Conservation (phyloP, 2,329 filamentous ascomycete genomes). For the Aureobasidium sp. region DNA sequence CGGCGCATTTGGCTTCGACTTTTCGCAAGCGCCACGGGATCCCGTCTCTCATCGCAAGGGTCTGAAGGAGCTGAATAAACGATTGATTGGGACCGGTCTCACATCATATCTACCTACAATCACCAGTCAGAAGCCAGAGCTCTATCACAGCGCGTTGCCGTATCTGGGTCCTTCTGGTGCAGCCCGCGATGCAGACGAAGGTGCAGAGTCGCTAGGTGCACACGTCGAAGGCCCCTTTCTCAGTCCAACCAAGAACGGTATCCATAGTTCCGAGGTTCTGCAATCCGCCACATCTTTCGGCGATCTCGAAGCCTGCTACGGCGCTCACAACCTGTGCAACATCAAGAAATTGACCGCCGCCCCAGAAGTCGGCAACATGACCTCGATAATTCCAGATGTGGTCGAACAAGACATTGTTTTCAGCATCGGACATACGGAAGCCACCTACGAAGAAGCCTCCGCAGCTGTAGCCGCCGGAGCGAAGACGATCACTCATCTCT, state of each 20-base stretch:
- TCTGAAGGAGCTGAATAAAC: conserved; percentile 61
- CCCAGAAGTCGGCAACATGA: conserved; percentile 68
- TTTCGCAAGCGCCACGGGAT: conserved; percentile 58
- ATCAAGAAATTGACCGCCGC: conserved; percentile 81
- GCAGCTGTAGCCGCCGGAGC: conserved; percentile 64
- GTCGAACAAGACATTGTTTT: conserved; percentile 59
- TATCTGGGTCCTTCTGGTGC: conserved; percentile 64
- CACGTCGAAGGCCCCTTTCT: conserved; percentile 90
- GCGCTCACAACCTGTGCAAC: conserved; percentile 53
- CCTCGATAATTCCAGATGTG: conserved; percentile 58
- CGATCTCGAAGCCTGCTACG: conserved; percentile 65
- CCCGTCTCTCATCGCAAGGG: conserved; percentile 62
- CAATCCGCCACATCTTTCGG: conserved; percentile 51
- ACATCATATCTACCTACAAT: conserved; percentile 83
- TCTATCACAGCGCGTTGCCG: conserved; percentile 74
- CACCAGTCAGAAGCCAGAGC: conserved; percentile 67
- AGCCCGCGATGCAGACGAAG: conserved; percentile 52
- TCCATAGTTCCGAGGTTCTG: conserved; percentile 69
- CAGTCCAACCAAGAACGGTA: conserved; percentile 71
- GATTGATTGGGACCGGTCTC: conserved; percentile 68
- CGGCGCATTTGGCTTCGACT: conserved; percentile 87
- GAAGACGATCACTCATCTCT: conserved; percentile 85
- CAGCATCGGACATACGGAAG: conserved; percentile 79
- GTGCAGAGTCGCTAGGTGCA: conserved; percentile 79
- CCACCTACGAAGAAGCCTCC: conserved; percentile 74